These are phyloP conservation scores for Asterophora lycoperdoides DNA, from an alignment of 768 basidiomycete genomes.

Conservation along the genomic window DNA sequence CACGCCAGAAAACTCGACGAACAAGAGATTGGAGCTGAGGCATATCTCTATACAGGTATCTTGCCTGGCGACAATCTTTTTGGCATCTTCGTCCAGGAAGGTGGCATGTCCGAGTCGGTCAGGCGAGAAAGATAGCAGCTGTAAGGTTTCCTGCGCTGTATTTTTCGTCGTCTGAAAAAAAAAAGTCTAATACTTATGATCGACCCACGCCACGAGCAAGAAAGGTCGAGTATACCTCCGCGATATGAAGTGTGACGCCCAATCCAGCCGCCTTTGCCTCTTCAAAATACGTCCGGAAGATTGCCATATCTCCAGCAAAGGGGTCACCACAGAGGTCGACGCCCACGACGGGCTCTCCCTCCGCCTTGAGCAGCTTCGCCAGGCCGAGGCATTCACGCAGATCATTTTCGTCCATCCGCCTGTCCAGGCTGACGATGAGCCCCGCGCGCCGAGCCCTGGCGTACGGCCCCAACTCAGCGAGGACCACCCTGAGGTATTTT, in stretches of 20 bases:
- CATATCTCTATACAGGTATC: conserved; percentile 76
- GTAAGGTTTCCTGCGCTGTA: conserved; percentile 52
- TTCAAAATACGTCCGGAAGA: conserved; percentile 47
- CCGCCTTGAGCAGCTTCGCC: conserved; percentile 48
- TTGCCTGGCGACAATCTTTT: conserved; percentile 46
- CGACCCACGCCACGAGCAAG: too few species aligned
- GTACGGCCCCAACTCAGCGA: conserved; percentile 62
- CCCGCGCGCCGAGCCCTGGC: conserved; percentile 42
- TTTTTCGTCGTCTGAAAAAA: conserved; percentile 40
- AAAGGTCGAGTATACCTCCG: conserved; percentile 51
- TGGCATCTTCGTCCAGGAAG: conserved; percentile 61
- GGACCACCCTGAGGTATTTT: conserved; percentile 61
- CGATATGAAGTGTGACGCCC: conserved; percentile 76
- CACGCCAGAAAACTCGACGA: conserved; percentile 21
- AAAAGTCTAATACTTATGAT: too few species aligned
- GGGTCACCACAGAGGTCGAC: conserved; percentile 83
- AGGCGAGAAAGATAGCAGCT: conserved; percentile 58
- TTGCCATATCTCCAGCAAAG: conserved; percentile 48
- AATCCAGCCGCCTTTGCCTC: conserved; percentile 57
- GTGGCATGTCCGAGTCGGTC: conserved; percentile 79
- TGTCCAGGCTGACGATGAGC: conserved; percentile 73
- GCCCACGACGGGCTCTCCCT: conserved; percentile 66
- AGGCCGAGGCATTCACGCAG: conserved; percentile 54
- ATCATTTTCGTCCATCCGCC: conserved; percentile 52
- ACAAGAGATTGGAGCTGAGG: conserved; percentile 75